Evolutionary conservation across 352 stramenopile genomes (phyloP), one percentile per base, ranked within the genome.

Genomic region (Pythium graminicola): DNA sequence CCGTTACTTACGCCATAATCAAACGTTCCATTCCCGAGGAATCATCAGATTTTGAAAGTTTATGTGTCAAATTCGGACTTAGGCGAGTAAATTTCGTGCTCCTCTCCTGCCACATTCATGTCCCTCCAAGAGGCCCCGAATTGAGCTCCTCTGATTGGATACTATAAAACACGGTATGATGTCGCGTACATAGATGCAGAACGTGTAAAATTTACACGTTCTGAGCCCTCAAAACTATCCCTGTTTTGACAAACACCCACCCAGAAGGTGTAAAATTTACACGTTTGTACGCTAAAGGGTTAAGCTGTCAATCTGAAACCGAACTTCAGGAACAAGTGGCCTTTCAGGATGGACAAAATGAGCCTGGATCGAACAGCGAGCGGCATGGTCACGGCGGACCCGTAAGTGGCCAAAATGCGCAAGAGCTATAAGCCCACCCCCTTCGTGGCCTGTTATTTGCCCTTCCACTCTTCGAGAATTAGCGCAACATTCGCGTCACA

Each of bases 301-400:
- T 47, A 47, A 47, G 32, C 53, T 17, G 36, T 14, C 1, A 64
- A 64, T n/a, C n/a, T n/a, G n/a, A n/a, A n/a, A n/a, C n/a, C n/a
- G n/a, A n/a, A n/a, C n/a, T n/a, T n/a, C n/a, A n/a, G n/a, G n/a
- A n/a, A n/a, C n/a, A n/a, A n/a, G n/a, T n/a, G n/a, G n/a, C n/a
- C n/a, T n/a, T n/a, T n/a, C n/a, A n/a, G n/a, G n/a, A n/a, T n/a
- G n/a, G n/a, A n/a, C n/a, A n/a, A n/a, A n/a, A n/a, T n/a, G n/a
- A n/a, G n/a, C n/a, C n/a, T n/a, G n/a, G n/a, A n/a, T n/a, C n/a
- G n/a, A n/a, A n/a, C n/a, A n/a, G n/a, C n/a, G n/a, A n/a, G n/a
- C n/a, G n/a, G n/a, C n/a, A n/a, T n/a, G n/a, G n/a, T n/a, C n/a
- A n/a, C n/a, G n/a, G n/a, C n/a, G n/a, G n/a, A n/a, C n/a, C n/a